A percentile compares a stretch with the other conserved stretches of the same genome.
Evolutionary conservation across 768 basidiomycete genomes (phyloP).

Genomic region (Kwoniella sp.): DNA sequence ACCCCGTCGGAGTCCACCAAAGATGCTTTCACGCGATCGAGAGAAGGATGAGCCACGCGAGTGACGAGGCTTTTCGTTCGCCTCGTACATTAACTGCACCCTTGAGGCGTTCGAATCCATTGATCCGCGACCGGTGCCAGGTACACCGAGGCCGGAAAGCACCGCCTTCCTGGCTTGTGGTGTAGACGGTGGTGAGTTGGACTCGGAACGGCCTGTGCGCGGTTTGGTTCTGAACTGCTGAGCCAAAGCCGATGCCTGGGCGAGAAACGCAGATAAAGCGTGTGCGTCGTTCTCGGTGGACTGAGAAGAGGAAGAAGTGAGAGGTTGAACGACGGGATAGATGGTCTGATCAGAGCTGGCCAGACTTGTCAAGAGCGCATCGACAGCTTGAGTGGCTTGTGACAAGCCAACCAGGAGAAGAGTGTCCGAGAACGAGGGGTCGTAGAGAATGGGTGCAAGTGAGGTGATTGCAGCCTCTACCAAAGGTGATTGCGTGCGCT

Average conservation of each 20-base stretch:
- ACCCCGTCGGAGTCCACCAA: slow-evolving; percentile 8
- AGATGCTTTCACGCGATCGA: slow-evolving; percentile 10
- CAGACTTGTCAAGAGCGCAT: slow-evolving; percentile 16
- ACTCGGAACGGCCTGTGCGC: slow-evolving; percentile 1
- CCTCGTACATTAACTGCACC: neutral
- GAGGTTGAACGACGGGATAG: slow-evolving; percentile 26
- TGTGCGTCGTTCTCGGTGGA: slow-evolving; percentile 1
- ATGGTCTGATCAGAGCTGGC: slow-evolving; percentile 3
- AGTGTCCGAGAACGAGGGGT: slow-evolving; percentile 25
- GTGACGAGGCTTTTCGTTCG: neutral
- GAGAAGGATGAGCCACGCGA: slow-evolving; percentile 1
- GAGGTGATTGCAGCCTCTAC: slow-evolving; percentile 20
- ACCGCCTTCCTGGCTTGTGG: slow-evolving; percentile 6
- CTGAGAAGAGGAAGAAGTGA: slow-evolving; percentile 1
- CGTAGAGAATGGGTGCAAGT: slow-evolving; percentile 28
- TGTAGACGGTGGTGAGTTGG: slow-evolving; percentile 4
- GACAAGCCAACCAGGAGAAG: slow-evolving; percentile 24
- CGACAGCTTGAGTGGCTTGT: slow-evolving; percentile 18
- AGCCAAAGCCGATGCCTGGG: slow-evolving; percentile 16
- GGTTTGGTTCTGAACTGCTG: slow-evolving; percentile 8
- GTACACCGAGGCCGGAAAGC: slow-evolving; percentile 4
- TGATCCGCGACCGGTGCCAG: neutral
- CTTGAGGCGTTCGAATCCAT: slow-evolving; percentile 4
- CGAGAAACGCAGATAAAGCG: slow-evolving; percentile 19
- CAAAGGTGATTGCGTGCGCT: neutral